Base-by-base conservation (phyloP, 768 basidiomycete species). In the Lactarius tabidus region DNA sequence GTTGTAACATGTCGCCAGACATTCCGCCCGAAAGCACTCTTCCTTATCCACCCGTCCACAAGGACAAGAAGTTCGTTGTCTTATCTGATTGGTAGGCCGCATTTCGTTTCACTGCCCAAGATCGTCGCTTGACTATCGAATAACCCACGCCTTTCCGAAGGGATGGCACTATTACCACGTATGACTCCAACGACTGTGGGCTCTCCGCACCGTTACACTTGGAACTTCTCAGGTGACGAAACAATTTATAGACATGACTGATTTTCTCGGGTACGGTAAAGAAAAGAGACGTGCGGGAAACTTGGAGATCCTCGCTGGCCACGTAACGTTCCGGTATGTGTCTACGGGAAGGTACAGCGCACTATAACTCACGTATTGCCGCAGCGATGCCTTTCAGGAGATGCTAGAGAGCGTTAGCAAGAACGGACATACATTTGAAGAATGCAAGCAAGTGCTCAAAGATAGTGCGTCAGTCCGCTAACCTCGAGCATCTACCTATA, bases 101-200 rank as follows among this genome's bases (percentile, higher is more conserved):
- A 64, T 56, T 20, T 45, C n/a, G n/a, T 48, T 20, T 48, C 12
- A 26, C 26, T 48, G 45, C 23, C n/a, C 10, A 14, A 23, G 9
- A 20, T 10, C 1, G 5, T 33, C 26, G 29, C 35, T 18, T 48
- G 31, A 54, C 23, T 6, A 23, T n/a, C 38, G 15, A 38, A 14
- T 15, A 23, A 35, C 45, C 26, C 20, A 41, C 18, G 23, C 35
- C n/a, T 18, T 1, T 26, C 4, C n/a, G 6, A 74, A 92, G 91
- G 91, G 91, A 93, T 78, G 91, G 91, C 71, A 98, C 95, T 17
- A 96, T 98, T 77, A 96, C 95, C 3, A 93, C 84, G 45, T 85
- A 84, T 72, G 95, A 98, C 74, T 93, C 91, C 8, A 98, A 98
- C 75, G 95, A 97, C 71, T 94, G 90, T 93, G 73, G 67, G 86